Percentiles rank a stretch among this genome's conserved stretches.
These are phyloP conservation scores for Blastomyces parvus DNA, from an alignment of 2,329 filamentous ascomycete genomes.

Conservation along the genomic window DNA sequence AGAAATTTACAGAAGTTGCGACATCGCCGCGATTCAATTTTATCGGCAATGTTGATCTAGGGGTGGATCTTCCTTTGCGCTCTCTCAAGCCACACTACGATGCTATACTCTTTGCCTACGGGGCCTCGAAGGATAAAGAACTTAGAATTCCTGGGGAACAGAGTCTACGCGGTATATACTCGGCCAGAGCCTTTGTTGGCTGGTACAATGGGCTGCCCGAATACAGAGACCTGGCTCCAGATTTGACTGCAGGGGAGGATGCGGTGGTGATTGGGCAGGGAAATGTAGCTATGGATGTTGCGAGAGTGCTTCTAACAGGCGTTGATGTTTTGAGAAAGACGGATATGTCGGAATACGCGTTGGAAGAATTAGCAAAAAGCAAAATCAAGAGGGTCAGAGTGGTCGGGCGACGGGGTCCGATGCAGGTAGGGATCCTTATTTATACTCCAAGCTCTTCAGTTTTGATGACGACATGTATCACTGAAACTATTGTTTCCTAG, in stretches of 20 bases:
- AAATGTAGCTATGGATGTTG: slow-evolving; percentile 91
- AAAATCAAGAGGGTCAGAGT: slow-evolving; percentile 70
- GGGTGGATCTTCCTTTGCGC: slow-evolving; percentile 56
- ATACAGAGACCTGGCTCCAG: slow-evolving; percentile 60
- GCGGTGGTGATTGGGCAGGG: slow-evolving; percentile 88
- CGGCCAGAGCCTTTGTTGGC: slow-evolving; percentile 85
- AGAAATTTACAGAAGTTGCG: slow-evolving; percentile 85
- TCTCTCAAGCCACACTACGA: slow-evolving; percentile 75
- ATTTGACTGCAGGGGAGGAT: slow-evolving; percentile 65
- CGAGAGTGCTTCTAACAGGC: slow-evolving; percentile 71
- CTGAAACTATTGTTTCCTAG: slow-evolving; percentile 33
- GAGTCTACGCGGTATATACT: slow-evolving; percentile 64
- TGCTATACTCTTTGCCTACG: slow-evolving; percentile 85
- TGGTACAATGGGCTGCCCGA: slow-evolving; percentile 98
- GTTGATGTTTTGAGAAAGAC: slow-evolving; percentile 66
- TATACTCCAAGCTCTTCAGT: background rate
- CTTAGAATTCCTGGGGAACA: slow-evolving; percentile 70
- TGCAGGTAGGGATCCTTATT: slow-evolving; percentile 54
- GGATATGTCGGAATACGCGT: slow-evolving; percentile 78
- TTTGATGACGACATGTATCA: background rate
- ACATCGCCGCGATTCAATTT: slow-evolving; percentile 76
- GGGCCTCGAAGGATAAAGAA: slow-evolving; percentile 71
- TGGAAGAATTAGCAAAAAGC: slow-evolving; percentile 63
- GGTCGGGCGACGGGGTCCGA: slow-evolving; percentile 78
- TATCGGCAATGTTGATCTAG: slow-evolving; percentile 78